Evolutionary conservation across 768 basidiomycete genomes (phyloP).

Genomic region (Leccinum variicolor): DNA sequence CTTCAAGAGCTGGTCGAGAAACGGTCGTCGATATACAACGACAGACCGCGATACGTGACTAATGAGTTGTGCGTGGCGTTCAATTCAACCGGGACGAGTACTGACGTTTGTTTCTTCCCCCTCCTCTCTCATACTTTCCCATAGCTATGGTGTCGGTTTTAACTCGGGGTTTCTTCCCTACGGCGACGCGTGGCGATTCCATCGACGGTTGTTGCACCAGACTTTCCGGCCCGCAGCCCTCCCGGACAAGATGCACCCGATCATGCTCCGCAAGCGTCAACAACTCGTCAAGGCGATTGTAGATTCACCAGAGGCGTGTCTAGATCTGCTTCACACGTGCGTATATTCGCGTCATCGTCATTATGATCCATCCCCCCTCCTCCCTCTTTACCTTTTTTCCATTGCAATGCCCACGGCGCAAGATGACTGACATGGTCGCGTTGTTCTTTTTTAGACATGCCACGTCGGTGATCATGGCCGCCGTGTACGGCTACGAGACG

Average conservation of each 20-base stretch:
- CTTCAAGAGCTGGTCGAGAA: constrained; percentile 11
- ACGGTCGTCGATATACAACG: constrained; percentile 16
- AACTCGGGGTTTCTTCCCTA: constrained; percentile 3
- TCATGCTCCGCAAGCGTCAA: constrained; percentile 7
- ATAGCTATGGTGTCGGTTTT: constrained; percentile 14
- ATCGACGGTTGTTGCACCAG: constrained; percentile 17
- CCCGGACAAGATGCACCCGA: background rate
- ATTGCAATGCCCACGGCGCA: too few species aligned
- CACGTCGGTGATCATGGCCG: constrained; percentile 24
- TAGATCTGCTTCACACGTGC: constrained; percentile 7
- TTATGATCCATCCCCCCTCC: background rate
- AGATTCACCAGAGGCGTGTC: background rate
- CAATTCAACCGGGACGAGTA: background rate
- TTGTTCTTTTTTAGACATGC: background rate
- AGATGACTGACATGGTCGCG: background rate
- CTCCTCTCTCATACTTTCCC: too few species aligned
- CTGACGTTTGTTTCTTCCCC: background rate
- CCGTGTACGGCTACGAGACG: constrained; percentile 8
- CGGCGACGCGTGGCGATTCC: background rate
- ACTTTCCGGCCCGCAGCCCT: constrained; percentile 6
- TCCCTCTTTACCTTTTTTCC: background rate
- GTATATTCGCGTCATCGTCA: background rate
- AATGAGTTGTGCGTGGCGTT: constrained; percentile 8
- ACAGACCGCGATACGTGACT: constrained; percentile 8
- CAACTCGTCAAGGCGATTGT: constrained; percentile 7